Base-by-base conservation (phyloP, 345 rosid genomes). In the Populus alba region DNA sequence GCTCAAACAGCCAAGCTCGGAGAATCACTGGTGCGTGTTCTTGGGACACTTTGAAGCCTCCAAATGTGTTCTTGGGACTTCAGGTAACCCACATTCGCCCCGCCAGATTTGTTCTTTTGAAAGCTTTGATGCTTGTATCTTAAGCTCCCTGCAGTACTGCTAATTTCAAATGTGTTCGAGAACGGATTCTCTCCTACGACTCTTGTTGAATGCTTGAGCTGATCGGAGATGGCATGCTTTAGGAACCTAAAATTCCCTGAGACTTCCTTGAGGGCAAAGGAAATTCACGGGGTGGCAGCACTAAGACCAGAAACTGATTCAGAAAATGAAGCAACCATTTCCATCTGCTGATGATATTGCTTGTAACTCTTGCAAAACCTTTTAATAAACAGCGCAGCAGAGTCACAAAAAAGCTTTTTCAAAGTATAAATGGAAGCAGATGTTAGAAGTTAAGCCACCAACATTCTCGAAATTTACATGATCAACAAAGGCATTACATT, bases 1-100 rank as follows among this genome's bases (percentile, higher is more conserved):
- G 94, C 57, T 91, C 94, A 37, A 89, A 91, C 57, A 91, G 78
- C 92, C 95, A 91, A 57, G 90, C 89, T 77, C 88, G 82, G 15
- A 89, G 92, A 78, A 89, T 74, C 2, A 90, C 87, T 18, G 89
- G 91, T 0, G 95, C 69, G 15, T 89, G 90, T 75, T 89, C 95
- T 4, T 37, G 89, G 91, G 51, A 92, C 92, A 75, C 95, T 70
- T 67, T 89, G 92, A 80, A 92, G 90, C 80, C 92, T 85, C 92
- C 91, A 91, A 49, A 85, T 79, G 27, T 87, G 86, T 67, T 86
- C 89, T 57, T 87, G 90, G 75, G 89, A 84, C 68, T 88, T 91
- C 75, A 78, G 88, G 79, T 75, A 83, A 25, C 27, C 27, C 27
- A 1, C 27, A 25, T 25, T 25, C 27, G 27, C 27, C 27, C 27